Evolutionary conservation across 192 early-diverging fungal genomes (phyloP).

Genomic region (Chytriomyces sp.): DNA sequence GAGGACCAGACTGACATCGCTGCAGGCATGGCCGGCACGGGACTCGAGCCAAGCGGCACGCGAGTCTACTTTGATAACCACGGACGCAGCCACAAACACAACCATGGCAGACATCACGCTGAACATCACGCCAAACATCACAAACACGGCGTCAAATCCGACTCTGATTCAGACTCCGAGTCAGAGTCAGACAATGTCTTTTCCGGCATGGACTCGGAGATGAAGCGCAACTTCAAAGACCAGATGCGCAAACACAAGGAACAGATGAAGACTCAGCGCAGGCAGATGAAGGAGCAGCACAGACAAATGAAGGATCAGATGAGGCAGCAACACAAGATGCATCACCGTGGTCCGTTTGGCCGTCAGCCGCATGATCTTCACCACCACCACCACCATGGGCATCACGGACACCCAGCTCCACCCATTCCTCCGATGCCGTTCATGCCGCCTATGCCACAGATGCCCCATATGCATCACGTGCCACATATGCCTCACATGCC

Average conservation of each 20-base stretch:
- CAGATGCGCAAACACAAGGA: slow-evolving; percentile 1
- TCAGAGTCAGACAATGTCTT: not conserved
- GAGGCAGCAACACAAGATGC: not conserved
- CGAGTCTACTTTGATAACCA: not conserved
- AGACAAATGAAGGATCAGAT: not conserved
- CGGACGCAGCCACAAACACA: not conserved
- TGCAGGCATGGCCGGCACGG: not conserved
- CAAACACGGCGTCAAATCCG: not conserved
- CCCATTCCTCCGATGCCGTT: no score
- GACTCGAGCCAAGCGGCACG: not conserved
- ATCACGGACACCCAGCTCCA: not conserved
- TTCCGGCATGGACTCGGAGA: not conserved
- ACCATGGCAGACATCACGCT: no score
- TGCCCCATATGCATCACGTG: no score
- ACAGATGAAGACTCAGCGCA: not conserved
- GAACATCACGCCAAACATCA: not conserved
- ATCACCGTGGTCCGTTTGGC: not conserved
- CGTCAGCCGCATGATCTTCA: not conserved
- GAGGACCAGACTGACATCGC: not conserved
- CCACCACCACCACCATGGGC: not conserved
- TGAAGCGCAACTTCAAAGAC: not conserved
- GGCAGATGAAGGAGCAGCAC: not conserved
- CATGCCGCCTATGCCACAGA: no score
- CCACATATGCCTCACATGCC: no score
- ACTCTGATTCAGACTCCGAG: not conserved